Percentiles rank a stretch among this genome's conserved stretches.
Evolutionary conservation across 257 asterid species (phyloP).

Genomic region (Leonotis leonurus): DNA sequence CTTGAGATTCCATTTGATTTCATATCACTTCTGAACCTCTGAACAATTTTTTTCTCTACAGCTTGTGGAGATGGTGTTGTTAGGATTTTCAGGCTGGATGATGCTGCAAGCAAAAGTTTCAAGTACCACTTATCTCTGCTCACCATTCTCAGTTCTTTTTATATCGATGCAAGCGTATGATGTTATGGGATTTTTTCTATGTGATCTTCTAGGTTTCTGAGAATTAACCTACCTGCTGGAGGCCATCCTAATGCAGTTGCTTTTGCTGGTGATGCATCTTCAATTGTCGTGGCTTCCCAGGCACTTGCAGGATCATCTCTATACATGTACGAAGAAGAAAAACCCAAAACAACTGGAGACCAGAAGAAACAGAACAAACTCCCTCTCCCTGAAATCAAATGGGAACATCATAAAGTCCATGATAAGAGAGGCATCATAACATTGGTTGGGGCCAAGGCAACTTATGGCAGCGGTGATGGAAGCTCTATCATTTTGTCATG

Average conservation of each 20-base stretch:
- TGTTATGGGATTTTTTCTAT: not conserved
- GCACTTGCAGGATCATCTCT: conserved; percentile 72
- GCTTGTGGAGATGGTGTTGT: conserved; percentile 90
- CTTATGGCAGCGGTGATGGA: conserved; percentile 92
- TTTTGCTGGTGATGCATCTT: conserved; percentile 70
- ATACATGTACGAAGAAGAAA: conserved; percentile 90
- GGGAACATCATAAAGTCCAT: conserved; percentile 84
- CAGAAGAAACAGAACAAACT: conserved; percentile 69
- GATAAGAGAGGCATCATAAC: conserved; percentile 71
- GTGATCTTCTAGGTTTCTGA: conserved; percentile 55
- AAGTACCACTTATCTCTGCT: conserved; percentile 56
- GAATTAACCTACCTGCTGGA: conserved; percentile 84
- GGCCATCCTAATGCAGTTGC: conserved; percentile 84
- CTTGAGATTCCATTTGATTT: not conserved
- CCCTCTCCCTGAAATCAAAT: conserved; percentile 87
- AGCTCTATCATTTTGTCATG: conserved; percentile 65
- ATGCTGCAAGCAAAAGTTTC: conserved; percentile 89
- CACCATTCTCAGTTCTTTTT: conserved; percentile 5
- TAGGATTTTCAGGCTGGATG: conserved; percentile 93
- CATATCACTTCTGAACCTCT: not conserved
- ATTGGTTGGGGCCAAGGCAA: conserved; percentile 67
- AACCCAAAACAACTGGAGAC: conserved; percentile 41
- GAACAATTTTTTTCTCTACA: conserved; percentile 25
- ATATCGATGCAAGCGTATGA: not conserved
- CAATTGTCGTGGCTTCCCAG: conserved; percentile 72